These are phyloP conservation scores for Kodamaea plutei DNA, from an alignment of 1,139 yeast species.

Conservation along the genomic window DNA sequence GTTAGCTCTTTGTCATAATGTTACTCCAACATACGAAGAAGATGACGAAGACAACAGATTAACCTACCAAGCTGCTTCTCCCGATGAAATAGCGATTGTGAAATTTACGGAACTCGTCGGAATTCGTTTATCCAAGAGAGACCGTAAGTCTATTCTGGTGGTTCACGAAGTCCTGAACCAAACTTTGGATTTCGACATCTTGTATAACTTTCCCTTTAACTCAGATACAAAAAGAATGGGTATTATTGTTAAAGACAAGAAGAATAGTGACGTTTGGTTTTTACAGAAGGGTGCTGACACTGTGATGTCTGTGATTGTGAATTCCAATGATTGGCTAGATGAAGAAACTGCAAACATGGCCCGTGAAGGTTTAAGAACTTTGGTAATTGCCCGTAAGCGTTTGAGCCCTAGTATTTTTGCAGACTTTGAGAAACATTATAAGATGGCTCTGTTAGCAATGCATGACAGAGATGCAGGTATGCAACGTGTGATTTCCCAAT, in stretches of 20 bases:
- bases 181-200: constrained; percentile 56
- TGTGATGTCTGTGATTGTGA: constrained; percentile 85
- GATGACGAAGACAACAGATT: constrained; percentile 51
- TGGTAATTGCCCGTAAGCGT: constrained; percentile 83
- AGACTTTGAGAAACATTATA: constrained; percentile 60
- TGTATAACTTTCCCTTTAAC: constrained; percentile 87
- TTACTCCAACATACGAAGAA: constrained; percentile 67
- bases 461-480: constrained; percentile 68
- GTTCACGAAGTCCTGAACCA: constrained; percentile 59
- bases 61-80: constrained; percentile 95
- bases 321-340: constrained; percentile 89
- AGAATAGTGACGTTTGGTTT: constrained; percentile 73
- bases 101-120: constrained; percentile 88
- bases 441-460: constrained; percentile 76
- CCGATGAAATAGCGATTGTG: constrained; percentile 97
- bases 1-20: constrained; percentile 90
- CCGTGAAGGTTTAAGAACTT: constrained; percentile 92
- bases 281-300: constrained; percentile 95
- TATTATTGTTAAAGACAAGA: constrained; percentile 62
- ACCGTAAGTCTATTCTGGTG: constrained; percentile 68
- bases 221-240: constrained; percentile 98
- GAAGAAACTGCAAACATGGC: constrained; percentile 99
- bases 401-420: constrained; percentile 52
- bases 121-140: constrained; percentile 71
- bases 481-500: constrained; percentile 63